Evolutionary conservation across 78 protist genomes (phyloP).

Genomic region (Dictyostelium purpureum): DNA sequence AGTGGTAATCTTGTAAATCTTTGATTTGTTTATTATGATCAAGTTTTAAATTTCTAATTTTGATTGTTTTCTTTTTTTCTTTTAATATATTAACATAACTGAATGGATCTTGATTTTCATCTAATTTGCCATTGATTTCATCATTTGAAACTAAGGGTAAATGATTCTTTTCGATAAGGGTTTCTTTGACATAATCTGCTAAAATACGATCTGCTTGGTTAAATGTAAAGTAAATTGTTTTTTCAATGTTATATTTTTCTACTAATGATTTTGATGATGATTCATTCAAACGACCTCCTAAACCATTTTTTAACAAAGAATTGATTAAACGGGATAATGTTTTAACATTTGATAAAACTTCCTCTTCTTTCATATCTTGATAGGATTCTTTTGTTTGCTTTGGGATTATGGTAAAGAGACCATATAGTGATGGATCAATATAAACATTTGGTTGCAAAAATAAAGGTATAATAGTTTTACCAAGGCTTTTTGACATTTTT

Average conservation of each 20-base stretch:
- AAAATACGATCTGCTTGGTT: neutral
- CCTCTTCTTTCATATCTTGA: neutral
- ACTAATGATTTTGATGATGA: neutral
- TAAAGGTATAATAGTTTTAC: constrained; percentile 33
- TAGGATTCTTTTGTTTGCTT: neutral
- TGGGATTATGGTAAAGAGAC: constrained; percentile 15
- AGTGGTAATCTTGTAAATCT: neutral
- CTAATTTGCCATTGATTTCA: neutral
- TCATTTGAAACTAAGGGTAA: neutral
- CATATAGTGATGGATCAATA: constrained; percentile 38
- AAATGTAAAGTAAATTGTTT: neutral
- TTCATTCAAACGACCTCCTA: neutral
- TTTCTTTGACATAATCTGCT: neutral
- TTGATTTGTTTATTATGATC: neutral
- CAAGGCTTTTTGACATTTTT: constrained; percentile 46
- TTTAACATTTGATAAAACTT: neutral
- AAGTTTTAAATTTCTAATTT: neutral
- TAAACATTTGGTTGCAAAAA: neutral
- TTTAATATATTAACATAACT: neutral
- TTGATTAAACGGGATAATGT: constrained; percentile 3
- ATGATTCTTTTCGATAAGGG: neutral
- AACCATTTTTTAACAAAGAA: neutral
- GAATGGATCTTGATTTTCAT: neutral
- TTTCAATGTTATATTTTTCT: neutral
- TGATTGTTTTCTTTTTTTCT: neutral